Evolutionary conservation across 805 yeast species (phyloP), one percentile per base, ranked within the genome.

Genomic region (Yamadazyma akitaensis): DNA sequence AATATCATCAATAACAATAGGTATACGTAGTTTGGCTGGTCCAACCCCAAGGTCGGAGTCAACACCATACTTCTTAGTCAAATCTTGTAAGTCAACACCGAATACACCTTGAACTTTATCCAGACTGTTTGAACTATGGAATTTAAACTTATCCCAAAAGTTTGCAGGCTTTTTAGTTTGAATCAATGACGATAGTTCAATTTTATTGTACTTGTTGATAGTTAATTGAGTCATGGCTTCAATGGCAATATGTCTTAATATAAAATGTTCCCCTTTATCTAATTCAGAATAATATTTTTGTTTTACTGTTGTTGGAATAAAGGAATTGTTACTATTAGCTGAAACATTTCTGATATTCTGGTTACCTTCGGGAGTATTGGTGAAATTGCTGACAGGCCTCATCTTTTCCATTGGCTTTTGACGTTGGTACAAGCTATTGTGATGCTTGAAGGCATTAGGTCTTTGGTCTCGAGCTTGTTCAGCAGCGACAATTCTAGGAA

Each of bases 401-500:
- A 46, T 21, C 36, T 46, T 46, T 26, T 46, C 49, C 38, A 39
- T 30, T 11, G 48, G 43, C 34, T 47, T 49, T 46, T 60, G 68
- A 40, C 65, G 56, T 63, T 67, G 62, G 56, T 72, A 58, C 60
- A 72, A 51, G 49, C 72, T 51, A 60, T 81, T 81, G 59, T 86
- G 91, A 64, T 86, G 95, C 48, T 85, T 83, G 67, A 85, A 91
- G 0, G 97, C 96, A 64, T 90, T 90, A 2, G 97, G 97, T 48
- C 96, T 77, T 59, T 87, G 85, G 51, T 88, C 96, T 52, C 97
- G 75, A 0, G 98, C 96, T 64, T 92, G 97, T 58, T 94, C 97
- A 9, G 96, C 92, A 2, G 97, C 96, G 7, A 94, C 97, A 60
- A 94, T 92, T 53, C 98, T 77, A 7, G 98, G 96, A 56, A 94